Evolutionary conservation across 306 rosid genomes (phyloP).

Genomic region (Cucurbita moschata): DNA sequence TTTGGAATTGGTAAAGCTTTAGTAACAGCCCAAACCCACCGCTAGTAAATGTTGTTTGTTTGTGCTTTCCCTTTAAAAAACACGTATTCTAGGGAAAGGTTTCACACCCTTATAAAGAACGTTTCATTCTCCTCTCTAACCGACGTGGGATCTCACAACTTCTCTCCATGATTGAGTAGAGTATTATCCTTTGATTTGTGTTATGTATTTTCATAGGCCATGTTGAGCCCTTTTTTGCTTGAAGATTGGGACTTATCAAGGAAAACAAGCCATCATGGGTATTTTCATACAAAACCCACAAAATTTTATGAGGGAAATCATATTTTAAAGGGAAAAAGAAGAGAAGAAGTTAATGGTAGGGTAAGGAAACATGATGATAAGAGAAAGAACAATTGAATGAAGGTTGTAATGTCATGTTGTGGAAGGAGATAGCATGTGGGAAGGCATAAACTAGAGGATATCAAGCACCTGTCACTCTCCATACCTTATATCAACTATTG

Average conservation of each 20-base stretch:
- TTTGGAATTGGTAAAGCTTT: too few relatives aligned
- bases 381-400: background rate
- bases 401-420: conserved; percentile 2
- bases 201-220: background rate
- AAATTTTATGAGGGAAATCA: background rate
- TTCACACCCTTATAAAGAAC: too few relatives aligned
- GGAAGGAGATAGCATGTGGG: conserved; percentile 4
- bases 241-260: background rate
- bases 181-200: background rate
- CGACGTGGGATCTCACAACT: too few relatives aligned
- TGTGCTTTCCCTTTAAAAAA: too few relatives aligned
- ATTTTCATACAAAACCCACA: background rate
- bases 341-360: background rate
- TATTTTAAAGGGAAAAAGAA: background rate
- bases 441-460: conserved; percentile 1
- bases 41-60: too few relatives aligned
- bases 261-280: background rate
- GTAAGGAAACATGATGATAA: background rate
- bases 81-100: too few relatives aligned
- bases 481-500: conserved; percentile 3
- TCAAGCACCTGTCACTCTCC: conserved; percentile 5
- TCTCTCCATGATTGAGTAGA: too few relatives aligned
- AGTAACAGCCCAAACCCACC: too few relatives aligned
- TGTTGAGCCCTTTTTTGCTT: background rate
- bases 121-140: too few relatives aligned